phyloP scores from a whole-genome alignment of 495 filamentous ascomycete species.

The Usnea hakonensis region DNA sequence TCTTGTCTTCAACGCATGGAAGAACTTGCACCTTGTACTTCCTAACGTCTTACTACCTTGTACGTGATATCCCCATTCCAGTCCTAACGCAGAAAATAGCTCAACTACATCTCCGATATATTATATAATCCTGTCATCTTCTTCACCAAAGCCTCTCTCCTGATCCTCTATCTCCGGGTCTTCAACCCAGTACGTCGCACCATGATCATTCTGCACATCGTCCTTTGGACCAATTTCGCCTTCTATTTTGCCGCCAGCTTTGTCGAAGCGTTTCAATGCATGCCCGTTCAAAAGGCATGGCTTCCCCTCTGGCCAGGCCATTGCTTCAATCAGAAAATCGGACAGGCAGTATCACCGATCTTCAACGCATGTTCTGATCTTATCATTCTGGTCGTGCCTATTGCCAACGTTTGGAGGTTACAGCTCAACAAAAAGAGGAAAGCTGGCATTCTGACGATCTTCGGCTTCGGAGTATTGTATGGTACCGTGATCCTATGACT shows the following conservation, averaged over 20 bases:
- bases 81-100: slow-evolving; percentile 20
- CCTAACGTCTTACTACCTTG: neutral
- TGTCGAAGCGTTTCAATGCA: slow-evolving; percentile 32
- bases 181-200: slow-evolving; percentile 28
- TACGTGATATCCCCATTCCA: neutral
- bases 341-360: slow-evolving; percentile 14
- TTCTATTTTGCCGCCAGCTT: slow-evolving; percentile 27
- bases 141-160: slow-evolving; percentile 32
- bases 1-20: neutral
- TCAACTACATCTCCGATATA: slow-evolving; percentile 28
- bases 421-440: slow-evolving; percentile 17
- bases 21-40: neutral
- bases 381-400: slow-evolving; percentile 18
- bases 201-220: slow-evolving; percentile 31
- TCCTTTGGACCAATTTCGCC: slow-evolving; percentile 32
- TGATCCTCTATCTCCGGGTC: slow-evolving; percentile 32
- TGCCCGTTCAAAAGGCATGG: slow-evolving; percentile 34
- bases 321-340: slow-evolving; percentile 29
- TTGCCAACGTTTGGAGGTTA: slow-evolving; percentile 15
- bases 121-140: slow-evolving; percentile 32
- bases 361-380: slow-evolving; percentile 19
- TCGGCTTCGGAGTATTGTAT: slow-evolving; percentile 14
- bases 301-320: slow-evolving; percentile 24
- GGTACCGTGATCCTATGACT: neutral
- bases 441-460: slow-evolving; percentile 13